Percentiles rank a stretch among this genome's conserved stretches.
phyloP scores from a whole-genome alignment of 805 yeast species.

The Osmozyma mogii region DNA sequence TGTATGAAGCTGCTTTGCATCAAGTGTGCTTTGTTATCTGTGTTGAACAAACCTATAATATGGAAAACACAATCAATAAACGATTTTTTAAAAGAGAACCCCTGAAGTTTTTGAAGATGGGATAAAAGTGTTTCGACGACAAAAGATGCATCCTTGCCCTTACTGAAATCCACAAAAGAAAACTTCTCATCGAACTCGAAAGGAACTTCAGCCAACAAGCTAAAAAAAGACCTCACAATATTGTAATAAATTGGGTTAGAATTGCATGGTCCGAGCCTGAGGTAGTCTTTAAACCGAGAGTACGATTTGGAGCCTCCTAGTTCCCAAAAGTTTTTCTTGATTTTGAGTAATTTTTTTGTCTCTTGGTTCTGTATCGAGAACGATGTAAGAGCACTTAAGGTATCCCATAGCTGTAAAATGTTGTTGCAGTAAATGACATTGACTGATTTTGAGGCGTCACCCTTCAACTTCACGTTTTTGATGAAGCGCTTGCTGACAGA shows the following conservation, averaged over 20 bases:
- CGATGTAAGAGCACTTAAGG: slow-evolving; percentile 34
- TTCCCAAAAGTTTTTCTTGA: slow-evolving; percentile 47
- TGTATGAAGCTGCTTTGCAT: too few species aligned
- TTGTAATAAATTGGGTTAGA: slow-evolving; percentile 45
- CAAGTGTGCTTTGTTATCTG: too few species aligned
- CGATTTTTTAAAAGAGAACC: slow-evolving; percentile 11
- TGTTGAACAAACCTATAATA: slow-evolving; percentile 12
- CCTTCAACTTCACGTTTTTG: slow-evolving; percentile 34
- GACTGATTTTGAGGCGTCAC: slow-evolving; percentile 16
- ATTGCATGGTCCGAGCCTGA: slow-evolving; percentile 46
- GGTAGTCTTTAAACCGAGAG: slow-evolving; percentile 36
- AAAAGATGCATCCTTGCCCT: slow-evolving; percentile 13
- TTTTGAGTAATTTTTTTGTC: slow-evolving; percentile 12
- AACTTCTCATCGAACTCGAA: slow-evolving; percentile 9
- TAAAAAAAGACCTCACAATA: slow-evolving; percentile 17
- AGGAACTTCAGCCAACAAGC: slow-evolving; percentile 6
- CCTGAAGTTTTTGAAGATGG: slow-evolving; percentile 10
- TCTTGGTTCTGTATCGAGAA: slow-evolving; percentile 11
- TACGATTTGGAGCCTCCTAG: slow-evolving; percentile 35
- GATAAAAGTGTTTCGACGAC: slow-evolving; percentile 12
- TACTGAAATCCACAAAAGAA: slow-evolving; percentile 13
- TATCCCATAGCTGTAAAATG: slow-evolving; percentile 41
- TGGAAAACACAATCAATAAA: slow-evolving; percentile 15
- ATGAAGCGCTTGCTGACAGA: slow-evolving; percentile 37
- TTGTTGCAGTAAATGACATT: slow-evolving; percentile 39